Conservation (phyloP, 176 grass and related monocot species). For the Ananas comosus region DNA sequence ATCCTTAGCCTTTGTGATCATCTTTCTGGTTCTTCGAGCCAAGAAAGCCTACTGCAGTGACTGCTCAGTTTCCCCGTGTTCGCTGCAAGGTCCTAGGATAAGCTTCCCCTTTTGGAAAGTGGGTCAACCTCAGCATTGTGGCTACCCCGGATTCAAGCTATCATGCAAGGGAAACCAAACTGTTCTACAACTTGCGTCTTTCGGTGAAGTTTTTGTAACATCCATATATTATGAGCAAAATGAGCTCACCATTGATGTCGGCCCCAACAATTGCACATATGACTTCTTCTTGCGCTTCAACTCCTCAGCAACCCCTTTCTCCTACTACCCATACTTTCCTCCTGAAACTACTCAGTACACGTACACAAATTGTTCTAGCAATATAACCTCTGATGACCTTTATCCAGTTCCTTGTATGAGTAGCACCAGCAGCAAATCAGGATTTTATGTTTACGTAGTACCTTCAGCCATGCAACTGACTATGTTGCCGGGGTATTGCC, state of each 20-base stretch:
- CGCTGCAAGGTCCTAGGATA: neutral
- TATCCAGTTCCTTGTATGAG: neutral
- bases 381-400: too few relatives aligned
- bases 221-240: neutral
- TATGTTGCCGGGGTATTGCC: neutral
- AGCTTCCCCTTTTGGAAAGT: constrained; percentile 1
- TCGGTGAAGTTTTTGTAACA: neutral
- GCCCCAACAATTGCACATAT: neutral
- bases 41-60: neutral
- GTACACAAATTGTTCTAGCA: neutral
- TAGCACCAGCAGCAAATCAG: neutral
- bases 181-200: neutral
- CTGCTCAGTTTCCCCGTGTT: neutral
- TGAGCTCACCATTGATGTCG: neutral
- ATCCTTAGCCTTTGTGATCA: neutral
- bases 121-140: neutral
- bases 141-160: constrained; percentile 10
- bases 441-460: neutral
- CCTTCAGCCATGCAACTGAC: neutral
- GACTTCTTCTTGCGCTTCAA: neutral
- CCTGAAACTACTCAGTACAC: neutral
- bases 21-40: neutral
- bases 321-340: too few relatives aligned
- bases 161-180: neutral
- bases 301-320: constrained; percentile 5